Evolutionary conservation across 2,329 filamentous ascomycete species (phyloP).

Genomic region (Talaromyces sp.): DNA sequence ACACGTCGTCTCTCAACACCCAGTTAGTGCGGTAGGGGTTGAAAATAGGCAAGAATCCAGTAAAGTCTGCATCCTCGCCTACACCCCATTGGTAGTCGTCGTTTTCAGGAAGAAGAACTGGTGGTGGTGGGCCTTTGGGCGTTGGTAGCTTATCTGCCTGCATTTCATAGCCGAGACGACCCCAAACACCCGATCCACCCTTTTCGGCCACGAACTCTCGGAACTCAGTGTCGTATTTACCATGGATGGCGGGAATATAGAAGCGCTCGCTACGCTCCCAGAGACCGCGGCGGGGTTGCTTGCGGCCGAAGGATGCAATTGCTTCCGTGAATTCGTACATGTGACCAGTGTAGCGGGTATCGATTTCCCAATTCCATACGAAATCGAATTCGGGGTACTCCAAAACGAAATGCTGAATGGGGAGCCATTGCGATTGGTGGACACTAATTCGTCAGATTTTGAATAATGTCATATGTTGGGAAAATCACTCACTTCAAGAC

Average conservation of each 20-base stretch:
- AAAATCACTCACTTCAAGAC: constrained; percentile 16
- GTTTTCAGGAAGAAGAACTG: constrained; percentile 54
- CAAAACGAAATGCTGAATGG: constrained; percentile 62
- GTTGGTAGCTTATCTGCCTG: constrained; percentile 24
- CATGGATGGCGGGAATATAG: constrained; percentile 54
- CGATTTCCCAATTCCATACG: constrained; percentile 71
- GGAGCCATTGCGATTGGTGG: constrained; percentile 23
- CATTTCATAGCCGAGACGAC: constrained; percentile 58
- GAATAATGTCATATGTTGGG: neutral
- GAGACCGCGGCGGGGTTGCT: constrained; percentile 56
- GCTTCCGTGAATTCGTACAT: constrained; percentile 70
- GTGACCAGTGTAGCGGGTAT: constrained; percentile 62
- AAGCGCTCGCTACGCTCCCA: constrained; percentile 58
- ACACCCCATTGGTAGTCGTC: constrained; percentile 75
- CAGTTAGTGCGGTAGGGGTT: constrained; percentile 84
- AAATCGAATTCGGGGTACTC: constrained; percentile 63
- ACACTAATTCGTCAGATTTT: constrained; percentile 14
- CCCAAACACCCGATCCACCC: constrained; percentile 63
- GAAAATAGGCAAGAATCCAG: constrained; percentile 87
- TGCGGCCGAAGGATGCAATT: constrained; percentile 53
- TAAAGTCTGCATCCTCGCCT: constrained; percentile 84
- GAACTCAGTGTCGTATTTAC: constrained; percentile 40
- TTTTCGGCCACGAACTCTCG: constrained; percentile 20
- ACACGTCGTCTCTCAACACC: constrained; percentile 59
- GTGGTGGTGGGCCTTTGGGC: constrained; percentile 63